Evolutionary conservation across 1,139 yeast genomes (phyloP), one percentile per base, ranked within the genome.

Genomic region (Suhomyces guaymorum): DNA sequence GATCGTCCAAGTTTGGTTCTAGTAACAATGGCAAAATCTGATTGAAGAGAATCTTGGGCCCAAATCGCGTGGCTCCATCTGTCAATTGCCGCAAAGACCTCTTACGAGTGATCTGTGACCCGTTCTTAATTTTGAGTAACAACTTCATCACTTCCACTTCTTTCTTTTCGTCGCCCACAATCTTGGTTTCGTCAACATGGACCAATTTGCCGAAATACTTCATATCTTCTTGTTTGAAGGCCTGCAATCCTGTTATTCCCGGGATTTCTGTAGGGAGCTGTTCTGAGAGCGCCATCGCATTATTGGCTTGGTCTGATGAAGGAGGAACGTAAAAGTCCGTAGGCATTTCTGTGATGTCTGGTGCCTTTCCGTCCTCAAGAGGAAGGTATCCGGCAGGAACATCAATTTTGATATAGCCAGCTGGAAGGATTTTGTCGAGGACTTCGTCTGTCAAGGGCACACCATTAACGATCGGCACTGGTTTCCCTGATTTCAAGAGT

Each of bases 1-100:
- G 89, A 35, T 86, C 94, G 46, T 83, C 94, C 25, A 89, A 62
- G 7, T 76, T 61, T 15, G 80, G 80, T 44, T 88, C 96, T 54
- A 84, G 65, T 24, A 90, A 61, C 12, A 90, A 59, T 0, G 96
- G 96, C 11, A 90, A 63, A 6, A 87, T 70, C 42, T 78, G 82
- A 38, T 78, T 75, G 50, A 90, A 82, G 14, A 89, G 56, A 0
- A 79, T 56, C 33, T 77, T 73, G 1, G 96, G 82, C 0, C 97
- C 97, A 48, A 81, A 77, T 10, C 61, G 62, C 7, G 69, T 61
- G 0, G 94, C 83, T 44, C 73, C 73, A 33, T 80, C 88, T 2
- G 87, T 77, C 15, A 90, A 57, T 26, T 74, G 70, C 37, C 94
- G 68, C 59, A 88, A 59, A 0, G 96, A 82, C n/a, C 66, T 61